phyloP scores from a whole-genome alignment of 805 yeast species.

The Metschnikowia lunata region DNA sequence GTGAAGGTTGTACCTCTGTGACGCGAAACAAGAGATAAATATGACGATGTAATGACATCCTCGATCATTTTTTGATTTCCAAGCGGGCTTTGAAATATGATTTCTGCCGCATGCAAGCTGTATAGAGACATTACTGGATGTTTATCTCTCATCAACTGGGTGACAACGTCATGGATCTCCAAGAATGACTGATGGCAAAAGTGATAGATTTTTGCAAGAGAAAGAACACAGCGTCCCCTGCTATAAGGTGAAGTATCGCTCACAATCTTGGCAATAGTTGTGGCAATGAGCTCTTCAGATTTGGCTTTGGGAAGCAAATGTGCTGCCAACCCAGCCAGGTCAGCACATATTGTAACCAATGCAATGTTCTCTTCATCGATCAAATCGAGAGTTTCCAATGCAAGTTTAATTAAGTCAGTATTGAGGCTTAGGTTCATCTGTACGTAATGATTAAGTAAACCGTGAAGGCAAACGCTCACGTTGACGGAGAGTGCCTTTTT shows the following conservation, averaged over 20 bases:
- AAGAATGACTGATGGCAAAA: constrained; percentile 26
- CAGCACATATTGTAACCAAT: constrained; percentile 48
- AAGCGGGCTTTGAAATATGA: constrained; percentile 53
- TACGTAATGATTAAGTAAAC: constrained; percentile 29
- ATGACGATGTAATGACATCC: constrained; percentile 29
- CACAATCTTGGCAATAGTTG: constrained; percentile 56
- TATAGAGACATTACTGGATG: constrained; percentile 81
- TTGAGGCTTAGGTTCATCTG: constrained; percentile 22
- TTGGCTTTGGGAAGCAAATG: constrained; percentile 18
- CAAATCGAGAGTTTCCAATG: constrained; percentile 48
- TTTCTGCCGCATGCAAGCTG: constrained; percentile 56
- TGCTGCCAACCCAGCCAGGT: constrained; percentile 51
- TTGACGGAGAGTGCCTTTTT: constrained; percentile 55
- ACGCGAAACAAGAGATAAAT: constrained; percentile 34
- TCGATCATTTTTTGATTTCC: constrained; percentile 43
- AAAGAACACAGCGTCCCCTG: constrained; percentile 41
- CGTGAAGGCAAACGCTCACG: constrained; percentile 59
- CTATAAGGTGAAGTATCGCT: constrained; percentile 59
- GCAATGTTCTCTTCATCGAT: constrained; percentile 37
- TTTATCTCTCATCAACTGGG: constrained; percentile 67
- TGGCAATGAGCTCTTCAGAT: constrained; percentile 24
- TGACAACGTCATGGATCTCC: constrained; percentile 51
- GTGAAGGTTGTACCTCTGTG: constrained; percentile 34
- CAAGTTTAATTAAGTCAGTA: constrained; percentile 35
- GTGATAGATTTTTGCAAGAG: constrained; percentile 29